Evolutionary conservation across 2,329 filamentous ascomycete genomes (phyloP).

Genomic region (Penicillium olsonii): DNA sequence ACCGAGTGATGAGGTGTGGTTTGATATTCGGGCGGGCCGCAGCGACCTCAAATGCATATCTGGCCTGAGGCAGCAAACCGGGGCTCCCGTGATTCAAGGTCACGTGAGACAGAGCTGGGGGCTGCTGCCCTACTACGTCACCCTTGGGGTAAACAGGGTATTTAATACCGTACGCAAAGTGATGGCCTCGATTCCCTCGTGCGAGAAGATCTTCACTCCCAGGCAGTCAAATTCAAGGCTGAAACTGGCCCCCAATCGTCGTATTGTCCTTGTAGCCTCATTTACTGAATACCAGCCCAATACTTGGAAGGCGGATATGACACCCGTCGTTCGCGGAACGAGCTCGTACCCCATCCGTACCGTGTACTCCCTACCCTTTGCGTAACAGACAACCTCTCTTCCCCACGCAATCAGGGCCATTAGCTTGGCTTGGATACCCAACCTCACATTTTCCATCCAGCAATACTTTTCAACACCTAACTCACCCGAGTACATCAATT

Average conservation of each 20-base stretch:
- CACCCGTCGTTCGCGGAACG: conserved; percentile 1
- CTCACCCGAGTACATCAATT: conserved; percentile 1
- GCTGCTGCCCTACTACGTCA: conserved; percentile 36
- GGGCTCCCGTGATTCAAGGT: conserved; percentile 4
- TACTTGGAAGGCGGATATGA: conserved; percentile 6
- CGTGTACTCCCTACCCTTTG: conserved; percentile 15
- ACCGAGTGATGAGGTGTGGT: conserved; percentile 36
- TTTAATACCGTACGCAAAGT: conserved; percentile 17
- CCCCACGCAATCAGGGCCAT: conserved; percentile 26
- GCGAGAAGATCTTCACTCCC: neutral
- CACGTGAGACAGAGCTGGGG: conserved; percentile 7
- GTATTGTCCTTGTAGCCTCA: neutral
- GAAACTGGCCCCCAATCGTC: neutral
- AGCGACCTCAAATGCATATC: conserved; percentile 31
- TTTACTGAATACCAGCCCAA: neutral
- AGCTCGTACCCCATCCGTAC: conserved; percentile 13
- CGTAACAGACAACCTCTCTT: conserved; percentile 19
- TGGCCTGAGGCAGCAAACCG: conserved; percentile 28
- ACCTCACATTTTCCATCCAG: conserved; percentile 14
- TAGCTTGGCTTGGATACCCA: conserved; percentile 27
- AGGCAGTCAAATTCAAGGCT: neutral
- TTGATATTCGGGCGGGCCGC: conserved; percentile 24
- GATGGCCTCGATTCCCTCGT: neutral
- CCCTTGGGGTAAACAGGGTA: conserved; percentile 26
- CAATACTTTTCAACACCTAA: conserved; percentile 5